phyloP scores from a whole-genome alignment of 2,329 filamentous ascomycete genomes.

The Periconia macrospinosa region DNA sequence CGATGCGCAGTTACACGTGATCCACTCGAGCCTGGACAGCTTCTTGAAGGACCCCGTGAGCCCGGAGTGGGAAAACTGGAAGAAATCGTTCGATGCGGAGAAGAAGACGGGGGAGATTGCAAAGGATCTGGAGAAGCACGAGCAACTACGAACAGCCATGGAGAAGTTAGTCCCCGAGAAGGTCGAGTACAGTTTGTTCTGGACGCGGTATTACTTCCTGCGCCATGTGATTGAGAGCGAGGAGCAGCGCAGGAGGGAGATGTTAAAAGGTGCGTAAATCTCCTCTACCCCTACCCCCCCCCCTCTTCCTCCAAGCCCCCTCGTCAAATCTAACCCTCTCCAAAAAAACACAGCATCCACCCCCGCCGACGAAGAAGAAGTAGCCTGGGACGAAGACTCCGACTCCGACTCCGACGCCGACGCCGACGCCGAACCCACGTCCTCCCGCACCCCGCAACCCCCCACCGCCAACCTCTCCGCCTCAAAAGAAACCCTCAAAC shows the following conservation, averaged over 20 bases:
- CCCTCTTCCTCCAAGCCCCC: too few species aligned
- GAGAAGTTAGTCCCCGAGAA: constrained; percentile 92
- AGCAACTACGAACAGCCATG: constrained; percentile 85
- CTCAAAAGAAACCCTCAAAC: constrained; percentile 45
- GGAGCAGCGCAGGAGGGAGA: constrained; percentile 82
- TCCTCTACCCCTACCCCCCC: neutral
- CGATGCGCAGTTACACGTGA: constrained; percentile 93
- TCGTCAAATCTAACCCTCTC: constrained; percentile 1
- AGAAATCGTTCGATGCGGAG: constrained; percentile 74
- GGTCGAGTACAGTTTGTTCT: constrained; percentile 88
- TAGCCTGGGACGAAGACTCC: constrained; percentile 71
- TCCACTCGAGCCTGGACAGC: constrained; percentile 79
- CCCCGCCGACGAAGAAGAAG: constrained; percentile 72
- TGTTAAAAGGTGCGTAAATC: constrained; percentile 75
- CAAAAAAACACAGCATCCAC: constrained; percentile 53
- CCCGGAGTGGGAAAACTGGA: constrained; percentile 74
- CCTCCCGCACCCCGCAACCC: constrained; percentile 9
- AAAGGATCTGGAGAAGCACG: constrained; percentile 79
- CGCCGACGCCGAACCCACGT: constrained; percentile 12
- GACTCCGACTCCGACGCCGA: constrained; percentile 40
- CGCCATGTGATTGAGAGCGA: constrained; percentile 91
- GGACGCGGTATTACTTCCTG: constrained; percentile 94
- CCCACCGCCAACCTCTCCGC: constrained; percentile 28
- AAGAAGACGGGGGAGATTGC: constrained; percentile 83
- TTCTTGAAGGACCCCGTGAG: constrained; percentile 81